Conservation (phyloP, 1,284 basidiomycete species). For the Naganishia albida region DNA sequence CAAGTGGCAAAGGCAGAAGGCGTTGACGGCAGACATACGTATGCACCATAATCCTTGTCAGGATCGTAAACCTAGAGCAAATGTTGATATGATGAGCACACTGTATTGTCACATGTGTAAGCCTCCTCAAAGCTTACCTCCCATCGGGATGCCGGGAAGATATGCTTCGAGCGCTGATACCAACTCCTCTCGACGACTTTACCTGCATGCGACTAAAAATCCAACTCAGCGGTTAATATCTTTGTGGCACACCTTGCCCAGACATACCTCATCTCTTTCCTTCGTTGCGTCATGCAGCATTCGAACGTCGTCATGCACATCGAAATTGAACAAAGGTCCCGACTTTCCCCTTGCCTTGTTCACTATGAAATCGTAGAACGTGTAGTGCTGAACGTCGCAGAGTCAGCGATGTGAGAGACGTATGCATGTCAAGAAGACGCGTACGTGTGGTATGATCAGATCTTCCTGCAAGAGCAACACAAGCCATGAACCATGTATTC, state of each 20-base stretch:
- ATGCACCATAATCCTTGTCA: conserved; percentile 85
- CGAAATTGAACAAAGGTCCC: conserved; percentile 96
- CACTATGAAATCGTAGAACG: conserved; percentile 97
- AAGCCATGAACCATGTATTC: neutral
- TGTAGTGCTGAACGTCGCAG: conserved; percentile 73
- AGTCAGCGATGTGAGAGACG: neutral
- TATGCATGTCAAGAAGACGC: conserved; percentile 39
- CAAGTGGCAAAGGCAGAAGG: neutral
- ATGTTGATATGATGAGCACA: conserved; percentile 43
- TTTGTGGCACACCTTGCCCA: neutral
- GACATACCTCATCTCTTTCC: conserved; percentile 82
- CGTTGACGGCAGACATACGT: conserved; percentile 49
- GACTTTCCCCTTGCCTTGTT: conserved; percentile 98
- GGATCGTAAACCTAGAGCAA: conserved; percentile 70
- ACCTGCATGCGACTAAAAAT: conserved; percentile 81
- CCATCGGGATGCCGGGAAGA: conserved; percentile 93
- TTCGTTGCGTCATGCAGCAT: conserved; percentile 90
- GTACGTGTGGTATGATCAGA: conserved; percentile 87
- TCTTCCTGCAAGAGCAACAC: conserved; percentile 69
- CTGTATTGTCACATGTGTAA: conserved; percentile 6
- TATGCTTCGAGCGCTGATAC: conserved; percentile 93
- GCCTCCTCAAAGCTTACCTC: conserved; percentile 62
- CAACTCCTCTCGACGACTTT: conserved; percentile 97
- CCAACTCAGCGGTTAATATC: neutral
- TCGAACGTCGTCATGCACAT: conserved; percentile 97